A percentile compares a stretch with the other conserved stretches of the same genome.
These are phyloP conservation scores for Hamamelis virginiana DNA, from an alignment of 164 flowering plant genomes.

Conservation along the genomic window DNA sequence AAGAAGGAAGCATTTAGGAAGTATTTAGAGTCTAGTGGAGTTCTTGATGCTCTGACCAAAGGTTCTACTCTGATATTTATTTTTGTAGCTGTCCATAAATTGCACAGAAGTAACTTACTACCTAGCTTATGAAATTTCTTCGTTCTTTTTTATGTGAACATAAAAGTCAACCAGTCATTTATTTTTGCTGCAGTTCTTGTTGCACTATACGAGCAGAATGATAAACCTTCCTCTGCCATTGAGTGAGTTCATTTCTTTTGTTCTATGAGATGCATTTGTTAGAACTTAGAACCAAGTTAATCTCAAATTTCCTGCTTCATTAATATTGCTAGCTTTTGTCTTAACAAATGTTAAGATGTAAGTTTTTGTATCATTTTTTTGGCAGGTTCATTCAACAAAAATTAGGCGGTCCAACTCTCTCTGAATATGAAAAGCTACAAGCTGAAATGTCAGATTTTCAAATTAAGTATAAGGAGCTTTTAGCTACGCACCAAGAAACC, in stretches of 20 bases:
- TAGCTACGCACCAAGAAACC: conserved; percentile 50
- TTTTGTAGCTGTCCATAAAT: background rate
- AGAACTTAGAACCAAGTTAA: too few species aligned
- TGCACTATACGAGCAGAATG: conserved; percentile 88
- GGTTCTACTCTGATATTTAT: conserved; percentile 38
- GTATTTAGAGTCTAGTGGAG: conserved; percentile 94
- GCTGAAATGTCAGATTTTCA: conserved; percentile 73
- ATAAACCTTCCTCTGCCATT: conserved; percentile 83
- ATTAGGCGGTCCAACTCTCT: conserved; percentile 68
- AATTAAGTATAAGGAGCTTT: conserved; percentile 62
- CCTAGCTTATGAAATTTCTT: background rate
- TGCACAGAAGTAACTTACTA: background rate
- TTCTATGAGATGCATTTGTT: background rate
- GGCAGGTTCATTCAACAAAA: conserved; percentile 79
- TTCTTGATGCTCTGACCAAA: conserved; percentile 90
- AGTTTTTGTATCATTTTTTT: conserved; percentile 2
- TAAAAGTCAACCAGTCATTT: too few species aligned
- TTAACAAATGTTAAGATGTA: background rate
- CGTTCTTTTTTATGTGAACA: background rate
- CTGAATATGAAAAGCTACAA: conserved; percentile 81
- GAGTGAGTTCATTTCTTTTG: conserved; percentile 60
- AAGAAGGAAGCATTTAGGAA: conserved; percentile 96
- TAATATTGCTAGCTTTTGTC: background rate
- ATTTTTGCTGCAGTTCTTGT: conserved; percentile 65
- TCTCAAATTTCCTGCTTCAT: too few species aligned